These are phyloP conservation scores for Hymenochaete sp. DNA, from an alignment of 1,284 basidiomycete species.

Conservation along the genomic window DNA sequence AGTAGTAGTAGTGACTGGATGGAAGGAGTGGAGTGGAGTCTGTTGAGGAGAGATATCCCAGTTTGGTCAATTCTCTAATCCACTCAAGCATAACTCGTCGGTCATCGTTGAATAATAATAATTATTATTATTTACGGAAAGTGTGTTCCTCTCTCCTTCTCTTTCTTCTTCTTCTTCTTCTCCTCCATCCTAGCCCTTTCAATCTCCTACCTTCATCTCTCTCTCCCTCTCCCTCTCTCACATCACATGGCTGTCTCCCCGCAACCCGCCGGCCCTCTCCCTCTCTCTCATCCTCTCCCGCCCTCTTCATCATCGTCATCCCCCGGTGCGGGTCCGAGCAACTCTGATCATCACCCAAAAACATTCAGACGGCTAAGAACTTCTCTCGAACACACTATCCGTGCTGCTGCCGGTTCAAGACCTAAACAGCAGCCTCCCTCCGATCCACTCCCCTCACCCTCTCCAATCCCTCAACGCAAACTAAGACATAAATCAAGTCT, in stretches of 20 bases:
- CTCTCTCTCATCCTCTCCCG: slow-evolving; percentile 3
- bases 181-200: background rate
- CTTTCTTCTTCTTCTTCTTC: background rate
- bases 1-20: too few species aligned
- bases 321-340: slow-evolving; percentile 11
- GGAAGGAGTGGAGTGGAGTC: too few species aligned
- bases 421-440: background rate
- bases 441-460: background rate
- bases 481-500: slow-evolving; percentile 5
- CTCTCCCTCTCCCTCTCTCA: background rate
- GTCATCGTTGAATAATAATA: too few species aligned
- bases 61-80: too few species aligned
- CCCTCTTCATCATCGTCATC: background rate
- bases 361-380: slow-evolving; percentile 10
- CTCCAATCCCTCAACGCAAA: slow-evolving; percentile 1
- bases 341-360: slow-evolving; percentile 1
- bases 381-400: slow-evolving; percentile 8
- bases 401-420: slow-evolving; percentile 6
- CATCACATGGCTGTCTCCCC: slow-evolving; percentile 10
- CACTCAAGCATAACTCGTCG: too few species aligned
- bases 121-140: too few species aligned
- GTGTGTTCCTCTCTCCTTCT: background rate
- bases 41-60: too few species aligned
- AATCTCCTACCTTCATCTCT: background rate
- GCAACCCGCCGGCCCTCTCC: slow-evolving; percentile 6